Base-by-base conservation (phyloP, 768 basidiomycete genomes). In the Phlegmacium glaucopus region DNA sequence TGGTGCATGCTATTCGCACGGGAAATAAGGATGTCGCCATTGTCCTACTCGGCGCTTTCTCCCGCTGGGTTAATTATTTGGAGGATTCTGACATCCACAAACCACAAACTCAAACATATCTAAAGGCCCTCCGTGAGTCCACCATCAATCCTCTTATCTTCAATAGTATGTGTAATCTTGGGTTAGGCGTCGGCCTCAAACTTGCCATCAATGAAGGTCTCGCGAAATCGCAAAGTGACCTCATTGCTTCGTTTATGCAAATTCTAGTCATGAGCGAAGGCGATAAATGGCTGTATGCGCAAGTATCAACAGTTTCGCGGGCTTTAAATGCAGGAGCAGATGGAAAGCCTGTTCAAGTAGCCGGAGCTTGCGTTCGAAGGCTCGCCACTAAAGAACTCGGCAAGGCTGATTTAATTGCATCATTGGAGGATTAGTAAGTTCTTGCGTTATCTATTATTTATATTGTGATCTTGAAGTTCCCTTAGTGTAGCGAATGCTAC, bases 201-300 rank as follows among this genome's bases (percentile, higher is more conserved):
- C 77, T 93, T 38, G 94, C 93, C 2, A 96, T 97, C 43, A 90
- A 94, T 60, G 85, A 85, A 55, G 91, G 91, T 15, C 75, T 95
- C 35, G 79, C 87, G 52, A 83, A 80, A 57, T 82, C 84, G 0
- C 87, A 91, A 61, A 87, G 81, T 51, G 85, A 90, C 58, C 76
- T 98, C 38, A 87, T 90, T 42, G 89, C 94, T 4, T 93, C 90
- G 1, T 97, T 94, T 66, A 72, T 98, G 58, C 94, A 98, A 69
- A 92, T 92, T 12, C 71, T 97, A 29, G 82, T 98, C 55, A 97
- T 97, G 94, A 92, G 89, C 47, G 94, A 96, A 72, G 94, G 94
- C 12, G 90, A 94, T 55, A 78, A 81, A 51, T 96, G 91, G 90
- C 78, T 98, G n/a, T 72, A 72, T 48, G 76, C 81, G 2, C 81